Percentiles rank a stretch among this genome's conserved stretches.
Conservation (phyloP, 495 filamentous ascomycete genomes). For the Penicillium herquei region DNA sequence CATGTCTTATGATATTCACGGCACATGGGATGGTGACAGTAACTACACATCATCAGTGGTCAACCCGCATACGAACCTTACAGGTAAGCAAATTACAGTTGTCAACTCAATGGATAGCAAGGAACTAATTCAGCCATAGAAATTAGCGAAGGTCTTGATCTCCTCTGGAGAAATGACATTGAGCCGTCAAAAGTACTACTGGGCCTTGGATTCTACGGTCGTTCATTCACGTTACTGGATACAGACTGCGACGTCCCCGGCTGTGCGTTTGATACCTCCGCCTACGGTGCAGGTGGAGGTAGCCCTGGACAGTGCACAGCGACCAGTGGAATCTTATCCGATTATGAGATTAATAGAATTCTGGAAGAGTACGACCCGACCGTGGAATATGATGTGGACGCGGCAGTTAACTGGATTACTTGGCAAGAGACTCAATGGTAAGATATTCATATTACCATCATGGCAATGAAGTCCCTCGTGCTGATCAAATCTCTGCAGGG, state of each 20-base stretch:
- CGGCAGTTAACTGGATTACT: slow-evolving; percentile 1
- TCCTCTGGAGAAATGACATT: slow-evolving; percentile 33
- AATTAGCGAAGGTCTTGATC: slow-evolving; percentile 23
- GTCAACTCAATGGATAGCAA: too few species aligned
- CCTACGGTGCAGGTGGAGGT: not conserved
- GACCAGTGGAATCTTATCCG: not conserved
- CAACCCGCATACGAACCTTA: slow-evolving; percentile 29
- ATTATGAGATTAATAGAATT: slow-evolving; percentile 4
- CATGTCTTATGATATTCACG: slow-evolving; percentile 52
- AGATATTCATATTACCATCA: too few species aligned
- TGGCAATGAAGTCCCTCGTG: too few species aligned
- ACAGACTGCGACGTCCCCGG: slow-evolving; percentile 4
- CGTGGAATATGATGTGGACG: not conserved
- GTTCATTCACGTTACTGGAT: slow-evolving; percentile 18
- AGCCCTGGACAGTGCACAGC: slow-evolving; percentile 3
- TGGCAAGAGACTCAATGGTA: slow-evolving; percentile 5
- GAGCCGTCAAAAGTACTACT: slow-evolving; percentile 31
- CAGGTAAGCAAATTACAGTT: not conserved
- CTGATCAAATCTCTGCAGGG: not conserved
- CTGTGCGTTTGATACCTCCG: not conserved
- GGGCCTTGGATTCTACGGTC: slow-evolving; percentile 37
- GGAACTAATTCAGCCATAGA: slow-evolving; percentile 16
- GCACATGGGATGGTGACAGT: slow-evolving; percentile 15
- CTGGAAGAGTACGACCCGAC: not conserved
- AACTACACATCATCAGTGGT: not conserved